Base-by-base conservation (phyloP, 805 yeast genomes). In the Groenewaldozyma salmanticensis region DNA sequence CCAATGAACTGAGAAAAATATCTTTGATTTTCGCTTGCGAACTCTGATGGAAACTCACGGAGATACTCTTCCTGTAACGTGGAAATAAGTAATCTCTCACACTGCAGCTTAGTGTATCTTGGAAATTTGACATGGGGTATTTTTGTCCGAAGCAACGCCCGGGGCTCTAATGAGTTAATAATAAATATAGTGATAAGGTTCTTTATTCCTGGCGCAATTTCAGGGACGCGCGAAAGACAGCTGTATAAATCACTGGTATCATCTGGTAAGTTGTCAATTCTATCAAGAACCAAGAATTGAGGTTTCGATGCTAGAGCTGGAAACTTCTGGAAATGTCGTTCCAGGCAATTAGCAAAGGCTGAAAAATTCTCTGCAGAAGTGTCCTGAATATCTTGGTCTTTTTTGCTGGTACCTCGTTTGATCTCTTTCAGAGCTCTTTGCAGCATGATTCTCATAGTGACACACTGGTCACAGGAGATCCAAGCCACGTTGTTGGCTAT, bases 241-340 rank as follows among this genome's bases (percentile, higher is more conserved):
- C 63, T 55, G 39, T 65, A 60, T 18, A 73, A 49, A 13, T 63
- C 71, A 13, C 56, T 52, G 1, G 66, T 58, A 13, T 61, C 49
- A 17, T 71, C 77, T 42, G 64, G 64, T 33, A 73, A 62, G 40
- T 65, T 62, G 51, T 74, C 79, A 21, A 74, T 60, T 3, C 72
- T 54, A 44, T 74, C 79, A 9, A 74, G 60, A 1, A 74, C 75
- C 31, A 74, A 54, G 2, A 72, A 64, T 46, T 72, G 77, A 15
- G 57, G 64, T 3, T 31, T 15, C 13, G 7, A 7, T 9, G 11
- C 13, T 7, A 24, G 11, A 7, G 7, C 13, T 9, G 11, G 11
- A 24, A 13, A 13, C 6, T 60, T 58, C 2, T 48, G 31, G 41
- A 63, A 67, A 1, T 47, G 50, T 1, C 64, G 52, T 3, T 54